Conservation (phyloP, 805 yeast genomes). For the Helenozyma baotianmanensis region DNA sequence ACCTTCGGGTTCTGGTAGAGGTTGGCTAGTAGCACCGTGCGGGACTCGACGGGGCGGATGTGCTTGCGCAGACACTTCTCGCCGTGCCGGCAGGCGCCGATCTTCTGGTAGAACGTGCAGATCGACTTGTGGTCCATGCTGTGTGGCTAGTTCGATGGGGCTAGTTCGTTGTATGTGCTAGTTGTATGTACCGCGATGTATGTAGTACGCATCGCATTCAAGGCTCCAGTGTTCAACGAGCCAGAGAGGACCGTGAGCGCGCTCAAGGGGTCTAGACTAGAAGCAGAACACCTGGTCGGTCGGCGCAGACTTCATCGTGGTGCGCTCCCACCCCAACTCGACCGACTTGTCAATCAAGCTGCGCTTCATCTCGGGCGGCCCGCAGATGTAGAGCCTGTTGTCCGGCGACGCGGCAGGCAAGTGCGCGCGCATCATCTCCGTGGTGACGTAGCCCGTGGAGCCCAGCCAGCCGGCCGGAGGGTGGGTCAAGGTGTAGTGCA, state of each 20-base stretch:
- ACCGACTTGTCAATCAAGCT: conserved; percentile 45
- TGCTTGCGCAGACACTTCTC: conserved; percentile 78
- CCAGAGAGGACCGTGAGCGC: too few species aligned
- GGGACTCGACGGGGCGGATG: conserved; percentile 58
- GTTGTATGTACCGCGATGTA: too few species aligned
- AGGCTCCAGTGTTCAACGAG: too few species aligned
- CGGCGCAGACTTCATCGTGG: conserved; percentile 42
- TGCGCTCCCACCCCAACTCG: conserved; percentile 59
- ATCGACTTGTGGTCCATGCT: conserved; percentile 13
- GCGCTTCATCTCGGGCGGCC: conserved; percentile 68
- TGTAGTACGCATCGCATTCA: too few species aligned
- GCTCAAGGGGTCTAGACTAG: too few species aligned
- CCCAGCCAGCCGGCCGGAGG: conserved; percentile 56
- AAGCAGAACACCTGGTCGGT: conserved; percentile 58
- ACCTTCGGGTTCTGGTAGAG: conserved; percentile 58
- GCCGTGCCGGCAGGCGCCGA: conserved; percentile 94
- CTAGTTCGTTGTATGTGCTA: too few species aligned
- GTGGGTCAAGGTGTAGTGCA: conserved; percentile 52
- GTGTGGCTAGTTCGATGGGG: too few species aligned
- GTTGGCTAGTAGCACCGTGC: conserved; percentile 61
- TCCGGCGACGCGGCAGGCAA: conserved; percentile 47
- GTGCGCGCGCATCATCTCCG: conserved; percentile 49
- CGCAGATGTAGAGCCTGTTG: conserved; percentile 66
- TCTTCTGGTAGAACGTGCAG: conserved; percentile 66
- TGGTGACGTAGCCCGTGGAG: conserved; percentile 54